Evolutionary conservation across 225 moss, liverwort and hornwort genomes (phyloP).

Genomic region (Lunularia cruciata): DNA sequence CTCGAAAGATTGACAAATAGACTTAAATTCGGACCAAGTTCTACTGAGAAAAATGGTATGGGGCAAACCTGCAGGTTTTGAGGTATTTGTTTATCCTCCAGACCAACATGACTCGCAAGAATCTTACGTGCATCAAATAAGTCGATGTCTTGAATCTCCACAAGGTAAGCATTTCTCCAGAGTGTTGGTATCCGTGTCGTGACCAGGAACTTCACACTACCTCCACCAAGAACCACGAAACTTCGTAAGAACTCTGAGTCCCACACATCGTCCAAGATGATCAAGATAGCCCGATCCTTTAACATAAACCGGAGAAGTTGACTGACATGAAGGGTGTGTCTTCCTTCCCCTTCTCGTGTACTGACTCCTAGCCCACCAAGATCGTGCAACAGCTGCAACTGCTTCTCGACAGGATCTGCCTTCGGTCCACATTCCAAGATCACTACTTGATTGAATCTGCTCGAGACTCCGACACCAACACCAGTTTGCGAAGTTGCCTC

Average conservation of each 20-base stretch:
- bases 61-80: conserved; percentile 9
- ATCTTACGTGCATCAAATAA: conserved; percentile 18
- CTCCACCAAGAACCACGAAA: conserved; percentile 19
- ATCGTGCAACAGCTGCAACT: conserved; percentile 8
- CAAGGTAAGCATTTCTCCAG: conserved; percentile 1
- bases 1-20: too few relatives aligned
- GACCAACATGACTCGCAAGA: conserved; percentile 27
- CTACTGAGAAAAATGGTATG: too few relatives aligned
- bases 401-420: conserved; percentile 1
- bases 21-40: too few relatives aligned
- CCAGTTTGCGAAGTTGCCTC: background rate
- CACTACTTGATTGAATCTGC: conserved; percentile 3
- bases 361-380: conserved; percentile 11
- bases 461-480: background rate
- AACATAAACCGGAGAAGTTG: background rate
- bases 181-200: background rate
- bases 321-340: background rate
- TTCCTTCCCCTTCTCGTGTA: conserved; percentile 12
- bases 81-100: conserved; percentile 17
- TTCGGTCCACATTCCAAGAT: conserved; percentile 10
- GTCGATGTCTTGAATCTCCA: conserved; percentile 10
- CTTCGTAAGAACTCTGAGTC: conserved; percentile 5
- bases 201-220: conserved; percentile 20
- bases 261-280: conserved; percentile 31
- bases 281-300: conserved; percentile 8